These are phyloP conservation scores for Asterochloris erici DNA, from an alignment of 139 green algal species.

Conservation along the genomic window DNA sequence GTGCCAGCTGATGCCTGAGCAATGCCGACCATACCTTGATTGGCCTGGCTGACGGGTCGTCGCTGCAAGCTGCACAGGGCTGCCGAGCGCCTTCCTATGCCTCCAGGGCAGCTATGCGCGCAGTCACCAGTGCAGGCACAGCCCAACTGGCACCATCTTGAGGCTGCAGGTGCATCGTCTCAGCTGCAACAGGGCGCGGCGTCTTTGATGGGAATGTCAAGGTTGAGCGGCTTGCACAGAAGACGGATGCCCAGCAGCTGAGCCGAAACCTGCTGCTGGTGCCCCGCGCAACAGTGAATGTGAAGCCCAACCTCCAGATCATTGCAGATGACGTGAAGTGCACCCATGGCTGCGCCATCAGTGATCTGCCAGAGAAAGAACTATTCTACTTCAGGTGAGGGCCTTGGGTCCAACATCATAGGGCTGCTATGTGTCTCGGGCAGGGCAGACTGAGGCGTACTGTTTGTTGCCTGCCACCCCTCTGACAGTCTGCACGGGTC, in stretches of 20 bases:
- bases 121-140: too few relatives aligned
- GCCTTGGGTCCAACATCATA: not conserved
- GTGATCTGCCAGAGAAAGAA: slow-evolving; percentile 95
- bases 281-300: slow-evolving; percentile 92
- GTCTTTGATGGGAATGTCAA: slow-evolving; percentile 97
- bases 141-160: too few relatives aligned
- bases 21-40: too few relatives aligned
- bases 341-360: slow-evolving; percentile 95
- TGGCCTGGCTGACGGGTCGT: too few relatives aligned
- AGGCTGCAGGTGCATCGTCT: slow-evolving; percentile 77
- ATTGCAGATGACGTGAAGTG: slow-evolving; percentile 99
- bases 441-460: too few relatives aligned
- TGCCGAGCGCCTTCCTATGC: too few relatives aligned
- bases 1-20: too few relatives aligned
- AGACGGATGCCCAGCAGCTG: slow-evolving; percentile 94
- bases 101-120: too few relatives aligned
- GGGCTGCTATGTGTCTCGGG: too few relatives aligned
- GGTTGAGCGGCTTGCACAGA: slow-evolving; percentile 89
- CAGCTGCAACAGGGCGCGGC: slow-evolving; percentile 56
- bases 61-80: too few relatives aligned
- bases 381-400: slow-evolving; percentile 94
- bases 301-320: slow-evolving; percentile 98
- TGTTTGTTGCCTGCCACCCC: too few relatives aligned
- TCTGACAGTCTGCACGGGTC: too few relatives aligned
- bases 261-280: slow-evolving; percentile 93